Conservation (phyloP, 2,329 filamentous ascomycete species). For the Trichoderma sp. region DNA sequence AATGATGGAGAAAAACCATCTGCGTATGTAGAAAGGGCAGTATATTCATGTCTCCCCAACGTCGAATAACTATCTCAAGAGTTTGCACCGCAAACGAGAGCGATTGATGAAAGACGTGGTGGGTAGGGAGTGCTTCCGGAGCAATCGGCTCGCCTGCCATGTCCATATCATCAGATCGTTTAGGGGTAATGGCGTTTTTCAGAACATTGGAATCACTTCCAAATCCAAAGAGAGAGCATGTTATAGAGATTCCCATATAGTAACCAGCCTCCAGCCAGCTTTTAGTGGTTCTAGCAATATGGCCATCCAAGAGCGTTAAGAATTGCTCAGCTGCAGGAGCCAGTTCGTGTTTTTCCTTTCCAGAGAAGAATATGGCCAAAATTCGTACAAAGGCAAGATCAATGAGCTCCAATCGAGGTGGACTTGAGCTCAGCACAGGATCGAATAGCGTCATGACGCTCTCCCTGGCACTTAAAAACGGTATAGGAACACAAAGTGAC, state of each 20-base stretch:
- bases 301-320: slow-evolving; percentile 55
- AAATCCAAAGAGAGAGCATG: slow-evolving; percentile 43
- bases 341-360: slow-evolving; percentile 50
- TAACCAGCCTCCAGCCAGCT: slow-evolving; percentile 57
- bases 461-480: slow-evolving; percentile 70
- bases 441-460: slow-evolving; percentile 72
- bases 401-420: slow-evolving; percentile 42
- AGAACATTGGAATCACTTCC: slow-evolving; percentile 51
- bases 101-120: slow-evolving; percentile 43
- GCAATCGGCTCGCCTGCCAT: slow-evolving; percentile 34
- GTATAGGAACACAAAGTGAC: slow-evolving; percentile 67
- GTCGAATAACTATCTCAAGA: slow-evolving; percentile 52
- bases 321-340: slow-evolving; percentile 53
- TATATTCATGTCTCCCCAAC: slow-evolving; percentile 61
- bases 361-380: slow-evolving; percentile 67
- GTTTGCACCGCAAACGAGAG: slow-evolving; percentile 50
- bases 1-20: slow-evolving; percentile 60
- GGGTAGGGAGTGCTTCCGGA: slow-evolving; percentile 29
- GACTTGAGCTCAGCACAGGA: slow-evolving; percentile 51
- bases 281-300: slow-evolving; percentile 57
- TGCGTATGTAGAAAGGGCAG: slow-evolving; percentile 66
- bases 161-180: slow-evolving; percentile 29
- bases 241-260: slow-evolving; percentile 40
- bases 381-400: slow-evolving; percentile 66
- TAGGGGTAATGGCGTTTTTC: slow-evolving; percentile 45